These are phyloP conservation scores for Lactarius pseudohatsudake DNA, from an alignment of 768 basidiomycete species.

Conservation along the genomic window DNA sequence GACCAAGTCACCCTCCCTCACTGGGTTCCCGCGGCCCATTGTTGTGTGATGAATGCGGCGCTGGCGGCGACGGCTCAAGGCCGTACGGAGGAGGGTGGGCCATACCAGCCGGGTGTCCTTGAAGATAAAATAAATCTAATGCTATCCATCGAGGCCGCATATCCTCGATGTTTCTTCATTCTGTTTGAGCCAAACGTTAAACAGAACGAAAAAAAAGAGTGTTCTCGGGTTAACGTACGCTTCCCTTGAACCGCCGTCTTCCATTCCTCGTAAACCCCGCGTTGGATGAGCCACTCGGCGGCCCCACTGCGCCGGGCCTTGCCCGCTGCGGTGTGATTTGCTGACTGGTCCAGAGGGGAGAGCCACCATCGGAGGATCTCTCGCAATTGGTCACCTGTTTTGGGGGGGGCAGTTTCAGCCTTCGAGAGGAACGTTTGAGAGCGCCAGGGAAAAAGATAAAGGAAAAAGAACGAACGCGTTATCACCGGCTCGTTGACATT, in stretches of 20 bases:
- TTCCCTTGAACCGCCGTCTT: conserved; percentile 4
- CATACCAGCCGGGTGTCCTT: no score
- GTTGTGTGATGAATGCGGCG: background rate
- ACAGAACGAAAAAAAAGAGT: no score
- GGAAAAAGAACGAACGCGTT: conserved; percentile 8
- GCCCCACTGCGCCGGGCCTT: background rate
- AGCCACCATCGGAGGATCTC: conserved; percentile 6
- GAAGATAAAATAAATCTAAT: no score
- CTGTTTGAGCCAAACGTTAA: background rate
- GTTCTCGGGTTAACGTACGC: background rate
- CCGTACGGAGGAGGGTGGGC: background rate
- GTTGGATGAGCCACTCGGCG: conserved; percentile 8
- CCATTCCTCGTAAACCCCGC: conserved; percentile 13
- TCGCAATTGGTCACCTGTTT: conserved; percentile 1
- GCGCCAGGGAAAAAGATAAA: background rate
- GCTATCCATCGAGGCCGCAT: no score
- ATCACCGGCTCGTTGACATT: background rate
- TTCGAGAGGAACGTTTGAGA: background rate
- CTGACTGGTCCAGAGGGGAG: conserved; percentile 12
- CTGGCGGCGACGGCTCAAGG: background rate
- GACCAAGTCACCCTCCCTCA: conserved; percentile 3
- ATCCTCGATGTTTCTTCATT: background rate
- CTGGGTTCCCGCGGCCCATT: conserved; percentile 8
- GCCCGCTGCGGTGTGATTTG: conserved; percentile 1
- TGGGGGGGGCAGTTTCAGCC: background rate